Evolutionary conservation across 1,284 basidiomycete genomes (phyloP).

Genomic region (Trametes polyzona): DNA sequence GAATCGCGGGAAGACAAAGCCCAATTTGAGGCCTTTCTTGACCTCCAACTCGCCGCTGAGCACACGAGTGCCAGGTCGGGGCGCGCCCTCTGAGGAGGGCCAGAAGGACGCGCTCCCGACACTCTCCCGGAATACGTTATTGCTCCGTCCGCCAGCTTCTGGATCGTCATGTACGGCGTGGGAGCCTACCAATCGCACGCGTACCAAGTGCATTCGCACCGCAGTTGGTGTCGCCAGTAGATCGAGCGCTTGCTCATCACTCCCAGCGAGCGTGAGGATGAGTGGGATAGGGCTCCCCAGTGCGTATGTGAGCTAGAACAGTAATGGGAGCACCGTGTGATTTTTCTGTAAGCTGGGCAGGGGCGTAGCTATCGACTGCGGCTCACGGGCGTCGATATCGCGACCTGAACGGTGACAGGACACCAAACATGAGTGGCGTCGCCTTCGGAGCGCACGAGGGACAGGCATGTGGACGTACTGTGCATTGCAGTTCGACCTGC

Average conservation of each 20-base stretch:
- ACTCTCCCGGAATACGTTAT: slow-evolving; percentile 49
- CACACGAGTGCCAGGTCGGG: slow-evolving; percentile 36
- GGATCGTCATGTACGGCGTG: slow-evolving; percentile 46
- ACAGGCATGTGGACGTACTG: slow-evolving; percentile 40
- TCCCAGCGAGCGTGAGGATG: slow-evolving; percentile 45
- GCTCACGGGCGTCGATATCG: slow-evolving; percentile 58
- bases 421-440: not conserved
- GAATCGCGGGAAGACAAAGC: slow-evolving; percentile 58
- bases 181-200: slow-evolving; percentile 48
- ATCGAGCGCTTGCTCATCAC: slow-evolving; percentile 54
- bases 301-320: slow-evolving; percentile 52
- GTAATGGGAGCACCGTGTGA: not conserved
- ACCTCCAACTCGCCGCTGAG: slow-evolving; percentile 59
- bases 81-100: slow-evolving; percentile 40
- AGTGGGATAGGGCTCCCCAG: slow-evolving; percentile 54
- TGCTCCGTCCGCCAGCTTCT: slow-evolving; percentile 46
- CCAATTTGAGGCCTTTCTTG: slow-evolving; percentile 49
- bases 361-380: not conserved
- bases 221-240: slow-evolving; percentile 47
- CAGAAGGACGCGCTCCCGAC: slow-evolving; percentile 54
- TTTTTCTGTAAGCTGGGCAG: not conserved
- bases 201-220: slow-evolving; percentile 37
- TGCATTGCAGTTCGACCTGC: slow-evolving; percentile 41
- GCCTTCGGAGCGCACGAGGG: not conserved
- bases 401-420: slow-evolving; percentile 47